Conservation (phyloP, 139 green algal species). For the Chlorella sp. region DNA sequence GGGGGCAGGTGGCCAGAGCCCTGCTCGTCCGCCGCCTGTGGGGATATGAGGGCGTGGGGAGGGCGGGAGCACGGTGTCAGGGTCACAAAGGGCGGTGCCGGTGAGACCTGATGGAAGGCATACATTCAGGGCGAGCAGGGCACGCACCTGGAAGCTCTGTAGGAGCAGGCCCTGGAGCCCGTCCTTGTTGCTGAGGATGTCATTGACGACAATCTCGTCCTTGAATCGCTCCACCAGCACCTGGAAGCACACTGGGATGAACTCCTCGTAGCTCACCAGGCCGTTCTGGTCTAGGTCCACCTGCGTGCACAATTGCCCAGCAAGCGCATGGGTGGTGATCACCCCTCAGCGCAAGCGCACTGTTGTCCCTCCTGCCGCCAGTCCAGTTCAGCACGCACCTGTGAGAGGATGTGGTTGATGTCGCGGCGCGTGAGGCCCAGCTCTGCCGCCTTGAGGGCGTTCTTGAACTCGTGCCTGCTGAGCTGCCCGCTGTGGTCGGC, state of each 20-base stretch:
- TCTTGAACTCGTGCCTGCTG: constrained; percentile 38
- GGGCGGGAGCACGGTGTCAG: too few relatives aligned
- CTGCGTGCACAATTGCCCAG: too few relatives aligned
- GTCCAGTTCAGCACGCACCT: background rate
- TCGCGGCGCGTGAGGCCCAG: constrained; percentile 55
- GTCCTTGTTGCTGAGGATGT: constrained; percentile 40
- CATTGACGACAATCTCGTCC: constrained; percentile 36
- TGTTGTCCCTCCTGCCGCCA: too few relatives aligned
- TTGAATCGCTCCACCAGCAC: constrained; percentile 33
- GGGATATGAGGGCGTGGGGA: too few relatives aligned
- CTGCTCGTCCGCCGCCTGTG: constrained; percentile 18
- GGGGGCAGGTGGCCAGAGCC: constrained; percentile 20
- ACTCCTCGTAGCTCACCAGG: constrained; percentile 34
- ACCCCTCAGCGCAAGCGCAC: too few relatives aligned
- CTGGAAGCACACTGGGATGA: constrained; percentile 46
- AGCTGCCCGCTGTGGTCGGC: constrained; percentile 34
- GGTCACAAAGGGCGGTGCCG: too few relatives aligned
- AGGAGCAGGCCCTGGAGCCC: constrained; percentile 39
- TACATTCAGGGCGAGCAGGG: background rate
- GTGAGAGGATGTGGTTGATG: constrained; percentile 48
- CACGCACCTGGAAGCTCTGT: constrained; percentile 20
- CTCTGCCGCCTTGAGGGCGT: constrained; percentile 42
- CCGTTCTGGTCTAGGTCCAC: constrained; percentile 24
- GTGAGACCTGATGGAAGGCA: background rate
- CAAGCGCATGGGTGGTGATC: too few relatives aligned